Evolutionary conservation across 2,329 filamentous ascomycete species (phyloP), one percentile per base, ranked within the genome.

Genomic region (Scolecobasidium constrictum): DNA sequence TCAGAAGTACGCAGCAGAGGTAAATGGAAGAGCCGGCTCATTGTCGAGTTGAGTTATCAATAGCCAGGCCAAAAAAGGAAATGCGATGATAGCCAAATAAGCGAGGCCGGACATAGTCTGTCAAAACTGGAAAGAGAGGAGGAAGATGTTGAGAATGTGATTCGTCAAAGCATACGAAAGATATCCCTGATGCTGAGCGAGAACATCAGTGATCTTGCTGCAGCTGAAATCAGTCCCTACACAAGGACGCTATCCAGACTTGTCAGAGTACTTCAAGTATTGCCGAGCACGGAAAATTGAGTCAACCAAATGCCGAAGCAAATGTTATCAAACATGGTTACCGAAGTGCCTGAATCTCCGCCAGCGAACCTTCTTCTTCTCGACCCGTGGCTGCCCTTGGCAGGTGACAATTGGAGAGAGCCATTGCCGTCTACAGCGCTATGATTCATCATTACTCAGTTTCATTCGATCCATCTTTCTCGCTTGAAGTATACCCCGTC

Each of bases 41-140:
- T 44, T 46, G 40, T 44, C 33, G 31, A 44, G 26, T 39, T 46
- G 42, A 43, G 38, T 43, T 15, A 46, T 38, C 33, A 19, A 18
- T 18, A 42, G 35, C 35, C 28, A 42, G 42, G 46, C 31, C 39
- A 39, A 46, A 47, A 46, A 28, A 46, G 44, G 34, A 47, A 47
- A 46, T 33, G 39, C 17, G 38, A 21, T 33, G 28, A 45, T 39
- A 46, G 22, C 39, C 13, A 43, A 22, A 34, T 22, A 26, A 46
- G 38, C 43, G 28, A 40, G 43, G 43, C 46, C 35, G 31, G 38
- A 22, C 34, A 44, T 15, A 35, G 31, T 47, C 42, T 41, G 28
- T 42, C 31, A 26, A 47, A 39, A 43, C 45, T 47, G 26, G 31
- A 45, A 42, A 37, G 38, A 47, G 43, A 40, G 45, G 45, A 45